Base-by-base conservation (phyloP, 352 stramenopile species). In the Phytophthora syringae region DNA sequence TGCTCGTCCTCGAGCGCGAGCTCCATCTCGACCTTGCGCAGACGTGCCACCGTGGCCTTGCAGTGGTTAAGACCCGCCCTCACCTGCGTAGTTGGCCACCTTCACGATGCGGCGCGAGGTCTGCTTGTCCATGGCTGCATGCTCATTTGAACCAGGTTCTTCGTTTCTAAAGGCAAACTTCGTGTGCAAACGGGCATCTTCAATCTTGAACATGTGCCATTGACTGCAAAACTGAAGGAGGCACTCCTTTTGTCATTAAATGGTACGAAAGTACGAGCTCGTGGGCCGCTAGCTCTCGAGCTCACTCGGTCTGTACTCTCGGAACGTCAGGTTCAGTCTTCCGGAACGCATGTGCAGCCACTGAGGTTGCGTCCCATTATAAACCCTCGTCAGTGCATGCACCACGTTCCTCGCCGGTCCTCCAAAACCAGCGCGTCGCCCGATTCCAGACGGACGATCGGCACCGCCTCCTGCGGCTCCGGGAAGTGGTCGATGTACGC, bases 371-470 rank as follows among this genome's bases (percentile, higher is more conserved):
- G 79, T 80, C 22, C 71, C 77, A 16, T 82, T 69, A 61, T 88
- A 88, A 16, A 92, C 79, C 21, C 80, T 77, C 37, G 82, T 90
- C 42, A 92, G 64, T 3, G 81, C 81, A 43, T 92, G 83, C 20
- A 90, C 82, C 27, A 92, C 74, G 21, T 71, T 73, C 18, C 83
- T 80, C 3, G 81, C 72, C 0, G 78, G 81, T 0, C 83, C 83
- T 16, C 83, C 83, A 92, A 92, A n/a, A 92, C 74, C n/a, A 92
- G 57, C 45, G 82, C 78, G 34, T 92, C 83, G 7, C 83, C 83
- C 7, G 79, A 88, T 60, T 86, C 81, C 34, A 92, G 77, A 7
- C 70, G 72, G 36, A 92, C 79, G 39, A 90, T 71, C 2, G 83
- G 79, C 18, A 89, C 81, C n/a, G 67, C 70, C 51, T 89, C 79